Percentiles rank a stretch among this genome's conserved stretches.
Evolutionary conservation across 345 rosid species (phyloP).

Genomic region (Syzygium grande): DNA sequence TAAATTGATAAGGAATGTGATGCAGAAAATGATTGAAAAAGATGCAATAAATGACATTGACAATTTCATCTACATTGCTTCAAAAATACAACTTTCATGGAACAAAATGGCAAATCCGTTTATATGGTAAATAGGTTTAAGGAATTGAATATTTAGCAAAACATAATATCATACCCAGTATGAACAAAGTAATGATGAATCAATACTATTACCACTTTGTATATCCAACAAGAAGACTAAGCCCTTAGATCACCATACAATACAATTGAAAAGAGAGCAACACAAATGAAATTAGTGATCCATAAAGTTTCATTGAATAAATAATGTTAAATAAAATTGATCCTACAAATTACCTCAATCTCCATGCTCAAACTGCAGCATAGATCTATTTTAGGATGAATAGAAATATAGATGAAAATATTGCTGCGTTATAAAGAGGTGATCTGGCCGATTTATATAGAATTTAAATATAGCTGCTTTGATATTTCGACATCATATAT

Average conservation of each 20-base stretch:
- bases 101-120: not conserved
- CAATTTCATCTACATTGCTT: not conserved
- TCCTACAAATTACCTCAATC: not conserved
- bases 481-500: no score
- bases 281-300: not conserved
- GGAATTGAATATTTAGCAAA: not conserved
- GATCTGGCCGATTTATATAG: not conserved
- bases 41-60: not conserved
- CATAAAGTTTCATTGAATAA: not conserved
- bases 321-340: no score
- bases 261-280: not conserved
- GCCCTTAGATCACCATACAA: not conserved
- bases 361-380: not conserved
- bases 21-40: not conserved
- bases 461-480: not conserved
- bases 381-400: not conserved
- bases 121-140: not conserved
- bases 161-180: not conserved
- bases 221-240: not conserved
- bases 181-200: not conserved
- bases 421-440: not conserved
- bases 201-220: not conserved
- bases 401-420: not conserved
- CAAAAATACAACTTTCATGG: not conserved
- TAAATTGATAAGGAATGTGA: not conserved